Evolutionary conservation across 208 protist genomes (phyloP), one percentile per base, ranked within the genome.

Genomic region (Trichomonas tenax): DNA sequence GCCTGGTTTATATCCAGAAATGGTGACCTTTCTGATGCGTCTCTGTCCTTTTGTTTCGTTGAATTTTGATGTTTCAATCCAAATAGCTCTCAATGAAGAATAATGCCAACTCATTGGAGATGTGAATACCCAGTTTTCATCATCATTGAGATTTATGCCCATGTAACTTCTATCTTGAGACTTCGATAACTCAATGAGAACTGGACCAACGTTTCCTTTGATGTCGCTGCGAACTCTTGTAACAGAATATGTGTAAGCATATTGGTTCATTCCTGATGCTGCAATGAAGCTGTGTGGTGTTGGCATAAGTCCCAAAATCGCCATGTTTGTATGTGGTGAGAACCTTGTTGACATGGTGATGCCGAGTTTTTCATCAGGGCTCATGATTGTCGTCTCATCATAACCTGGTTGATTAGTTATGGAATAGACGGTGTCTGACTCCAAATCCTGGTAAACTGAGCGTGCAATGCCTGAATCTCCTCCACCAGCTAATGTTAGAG

Each of bases 311-410:
- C 86, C 86, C 15, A 93, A 41, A 15, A 93, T 93, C 8, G 44
- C 44, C 11, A 34, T 48, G 26, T 34, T 51, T n/a, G 86, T 93
- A 3, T 93, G 41, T 8, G 86, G 86, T 38, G 86, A 93, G n/a
- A 51, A 51, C 51, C 86, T 23, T 48, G 86, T 51, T 34, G 23
- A 34, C 86, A 93, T 93, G 48, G 36, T 23, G 36, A 93, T 51
- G 15, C 86, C 86, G 17, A 93, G 44, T 58, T 93, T 93, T 38
- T 40, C 86, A 93, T 93, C 44, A 26, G 86, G 86, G 41, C 40
- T 48, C 23, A 93, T 58, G 38, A 93, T 93, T 4, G 86, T 93
- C 10, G 86, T 93, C 51, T 93, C 86, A 93, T 93, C 86, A 36
- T 93, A 93, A 9, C 44, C 44, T 26, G 44, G 15, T 26, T 93